Evolutionary conservation across 2,329 filamentous ascomycete genomes (phyloP).

Genomic region (Orbilia ellipsospora): DNA sequence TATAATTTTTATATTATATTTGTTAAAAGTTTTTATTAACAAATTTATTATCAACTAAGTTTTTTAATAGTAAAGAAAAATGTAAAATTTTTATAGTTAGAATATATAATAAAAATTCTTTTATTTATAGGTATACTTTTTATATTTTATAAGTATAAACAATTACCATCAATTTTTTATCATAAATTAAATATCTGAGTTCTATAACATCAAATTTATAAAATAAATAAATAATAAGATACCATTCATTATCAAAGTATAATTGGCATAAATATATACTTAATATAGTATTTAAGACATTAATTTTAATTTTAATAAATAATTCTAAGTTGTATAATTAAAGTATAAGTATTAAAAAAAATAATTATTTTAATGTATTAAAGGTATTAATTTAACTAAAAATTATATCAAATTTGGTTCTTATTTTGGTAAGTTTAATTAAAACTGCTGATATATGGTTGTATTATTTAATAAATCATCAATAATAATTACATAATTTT

Average conservation of each 20-base stretch:
- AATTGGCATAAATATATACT: not conserved
- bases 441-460: too few relatives aligned
- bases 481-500: not conserved
- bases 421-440: too few relatives aligned
- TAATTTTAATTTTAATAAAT: not conserved
- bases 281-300: not conserved
- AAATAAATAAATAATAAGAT: not conserved
- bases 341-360: not conserved
- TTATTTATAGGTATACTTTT: not conserved
- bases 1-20: too few relatives aligned
- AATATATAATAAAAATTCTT: constrained; percentile 1
- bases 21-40: too few relatives aligned
- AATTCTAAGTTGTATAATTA: not conserved
- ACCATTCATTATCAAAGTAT: not conserved
- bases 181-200: not conserved
- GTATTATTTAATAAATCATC: not conserved
- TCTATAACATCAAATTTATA: not conserved
- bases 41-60: too few relatives aligned
- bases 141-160: not conserved
- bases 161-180: not conserved
- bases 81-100: too few relatives aligned
- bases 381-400: not conserved
- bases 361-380: not conserved
- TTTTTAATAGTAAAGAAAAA: too few relatives aligned
- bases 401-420: too few relatives aligned